Evolutionary conservation across 179 eudicot species (phyloP).

Genomic region (Actinidia arguta): DNA sequence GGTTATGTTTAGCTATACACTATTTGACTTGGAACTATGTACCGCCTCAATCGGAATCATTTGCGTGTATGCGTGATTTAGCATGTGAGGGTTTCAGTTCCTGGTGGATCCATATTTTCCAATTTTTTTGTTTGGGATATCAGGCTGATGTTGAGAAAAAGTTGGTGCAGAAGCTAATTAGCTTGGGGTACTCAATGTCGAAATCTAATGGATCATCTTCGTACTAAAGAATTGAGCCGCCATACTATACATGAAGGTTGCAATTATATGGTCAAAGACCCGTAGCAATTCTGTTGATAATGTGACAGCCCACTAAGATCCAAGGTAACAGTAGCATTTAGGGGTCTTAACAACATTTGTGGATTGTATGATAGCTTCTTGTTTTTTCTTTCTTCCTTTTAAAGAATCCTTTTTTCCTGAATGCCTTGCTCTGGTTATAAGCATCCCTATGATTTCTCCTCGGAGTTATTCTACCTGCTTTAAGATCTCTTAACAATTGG

Average conservation of each 20-base stretch:
- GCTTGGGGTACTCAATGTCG: constrained; percentile 66
- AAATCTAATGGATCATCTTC: constrained; percentile 33
- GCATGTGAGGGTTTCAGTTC: background rate
- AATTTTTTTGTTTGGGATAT: constrained; percentile 4
- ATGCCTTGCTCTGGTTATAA: background rate
- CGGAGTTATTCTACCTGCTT: background rate
- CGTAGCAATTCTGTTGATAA: background rate
- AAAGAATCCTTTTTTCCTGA: background rate
- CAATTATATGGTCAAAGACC: background rate
- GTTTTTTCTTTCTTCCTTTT: background rate
- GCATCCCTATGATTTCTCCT: background rate
- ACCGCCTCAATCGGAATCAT: background rate
- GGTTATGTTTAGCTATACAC: background rate
- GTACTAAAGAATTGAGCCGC: background rate
- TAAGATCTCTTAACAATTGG: background rate
- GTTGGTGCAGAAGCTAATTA: constrained; percentile 73
- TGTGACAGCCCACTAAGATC: too few relatives aligned
- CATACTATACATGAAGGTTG: background rate
- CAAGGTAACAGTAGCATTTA: background rate
- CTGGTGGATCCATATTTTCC: constrained; percentile 11
- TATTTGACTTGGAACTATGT: background rate
- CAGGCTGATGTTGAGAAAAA: constrained; percentile 79
- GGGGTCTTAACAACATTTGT: background rate
- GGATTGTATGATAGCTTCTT: background rate
- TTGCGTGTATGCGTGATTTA: background rate